Base-by-base conservation (phyloP, 2,329 filamentous ascomycete genomes). In the Colletotrichum sp. region DNA sequence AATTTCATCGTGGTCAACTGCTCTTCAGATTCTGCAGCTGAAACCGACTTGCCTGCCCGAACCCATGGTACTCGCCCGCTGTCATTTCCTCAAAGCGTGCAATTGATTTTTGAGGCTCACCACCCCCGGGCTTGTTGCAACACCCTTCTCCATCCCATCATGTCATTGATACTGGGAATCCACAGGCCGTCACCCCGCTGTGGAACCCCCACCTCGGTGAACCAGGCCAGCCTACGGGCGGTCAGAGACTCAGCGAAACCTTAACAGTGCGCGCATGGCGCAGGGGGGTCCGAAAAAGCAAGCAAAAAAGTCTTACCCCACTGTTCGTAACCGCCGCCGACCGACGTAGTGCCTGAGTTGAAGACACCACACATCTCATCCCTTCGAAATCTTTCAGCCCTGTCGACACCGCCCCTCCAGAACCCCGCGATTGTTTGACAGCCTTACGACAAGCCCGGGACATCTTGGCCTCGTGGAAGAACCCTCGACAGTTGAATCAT, bases 381-480 rank as follows among this genome's bases (percentile, higher is more conserved):
- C 64, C 64, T 60, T 2, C 57, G 70, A 65, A 52, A 74, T 32
- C 64, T 60, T 55, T 66, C 71, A 57, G 60, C 75, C 32, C 65
- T 74, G 64, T 55, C 74, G 59, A 71, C 63, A 69, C 24, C 68
- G 57, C 67, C 72, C 71, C 52, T 73, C 71, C 59, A 61, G 12
- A 34, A 71, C 66, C 65, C 55, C 57, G 70, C 63, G 73, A 75
- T 72, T 65, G 7, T 18, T 21, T 30, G 30, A 67, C n/a, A 30
- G 30, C 32, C 16, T 9, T 26, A 26, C 21, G 28, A 16, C 24
- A n/a, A 66, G 48, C 7, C 32, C 18, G 34, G 7, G 13, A 32
- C 21, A 28, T 15, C 7, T 34, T 16, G 26, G 15, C n/a, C 9
- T 9, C n/a, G 16, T 15, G 5, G 26, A 21, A 36, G 30, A 12